Conservation (phyloP, 1,284 basidiomycete species). For the Ceratobasidium sp. region DNA sequence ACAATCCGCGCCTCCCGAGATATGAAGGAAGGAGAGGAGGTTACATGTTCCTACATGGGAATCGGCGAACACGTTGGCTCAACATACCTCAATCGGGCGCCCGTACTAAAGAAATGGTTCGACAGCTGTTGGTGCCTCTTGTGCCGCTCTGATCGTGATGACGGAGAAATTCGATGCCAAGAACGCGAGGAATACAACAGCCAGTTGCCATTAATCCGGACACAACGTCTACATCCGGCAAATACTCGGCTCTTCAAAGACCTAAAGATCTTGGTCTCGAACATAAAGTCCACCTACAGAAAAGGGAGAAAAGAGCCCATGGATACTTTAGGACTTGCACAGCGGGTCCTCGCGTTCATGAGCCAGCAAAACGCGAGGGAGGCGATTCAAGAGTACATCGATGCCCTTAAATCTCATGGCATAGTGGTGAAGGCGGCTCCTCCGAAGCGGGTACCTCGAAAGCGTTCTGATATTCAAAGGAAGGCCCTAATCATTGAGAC, state of each 20-base stretch:
- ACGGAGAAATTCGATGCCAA: conserved; percentile 21
- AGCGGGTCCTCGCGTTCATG: neutral
- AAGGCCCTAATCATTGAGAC: conserved; percentile 4
- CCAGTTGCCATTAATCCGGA: no score
- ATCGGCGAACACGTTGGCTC: neutral
- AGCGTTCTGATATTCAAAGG: neutral
- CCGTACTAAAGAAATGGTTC: neutral
- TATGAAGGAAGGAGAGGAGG: conserved; percentile 28
- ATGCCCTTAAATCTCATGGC: neutral
- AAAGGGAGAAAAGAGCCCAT: neutral
- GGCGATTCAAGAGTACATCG: neutral
- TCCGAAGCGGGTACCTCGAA: neutral
- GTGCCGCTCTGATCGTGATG: conserved; percentile 29
- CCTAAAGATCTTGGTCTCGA: neutral
- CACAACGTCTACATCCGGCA: neutral
- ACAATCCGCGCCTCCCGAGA: conserved; percentile 39
- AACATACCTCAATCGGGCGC: neutral
- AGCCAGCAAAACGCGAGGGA: no score
- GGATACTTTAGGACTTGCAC: neutral
- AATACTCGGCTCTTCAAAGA: neutral
- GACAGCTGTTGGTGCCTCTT: conserved; percentile 24
- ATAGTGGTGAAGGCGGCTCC: neutral
- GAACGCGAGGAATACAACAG: neutral
- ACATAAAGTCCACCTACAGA: neutral
- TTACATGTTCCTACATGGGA: conserved; percentile 16